Evolutionary conservation across 1,284 basidiomycete species (phyloP), one percentile per base, ranked within the genome.

Genomic region (Termitomyces sp.): DNA sequence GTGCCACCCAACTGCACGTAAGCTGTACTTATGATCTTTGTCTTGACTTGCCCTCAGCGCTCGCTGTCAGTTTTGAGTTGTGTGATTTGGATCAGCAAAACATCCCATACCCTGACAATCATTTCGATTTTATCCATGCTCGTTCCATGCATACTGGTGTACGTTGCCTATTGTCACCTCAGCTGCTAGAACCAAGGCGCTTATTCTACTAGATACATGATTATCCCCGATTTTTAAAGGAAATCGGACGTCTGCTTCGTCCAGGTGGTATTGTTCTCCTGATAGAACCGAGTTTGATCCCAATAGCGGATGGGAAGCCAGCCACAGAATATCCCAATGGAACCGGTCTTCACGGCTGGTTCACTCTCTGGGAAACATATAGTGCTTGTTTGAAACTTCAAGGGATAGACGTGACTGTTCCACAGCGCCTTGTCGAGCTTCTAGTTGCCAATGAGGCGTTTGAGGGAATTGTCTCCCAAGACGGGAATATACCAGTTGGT

Each of bases 191-290:
- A 35, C n/a, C 9, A 14, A 34, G 16, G 16, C 9, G 19, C 33
- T 46, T 6, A 35, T 35, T 8, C 10, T 26, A 10, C 7, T 2
- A 46, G 45, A 46, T 46, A 35, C 33, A 46, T 26, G 10, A 46
- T 18, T 46, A 46, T 46, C 33, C 21, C n/a, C 9, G 72, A 38
- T 76, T 87, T 58, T 61, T 87, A 8, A 70, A 72, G 51, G 81
- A 86, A 67, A 72, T 84, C 46, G 76, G 73, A 39, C 81, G 84
- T 57, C 70, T 86, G 57, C 74, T 86, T 34, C 80, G 83, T 30
- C 83, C 83, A 30, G 84, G 84, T 53, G 85, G 85, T n/a, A 72
- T 87, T 38, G 71, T 84, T 56, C 75, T 86, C 51, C 66, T 86
- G 46, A 78, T 84, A 55, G 84, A 87, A 56, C 74, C 78, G 16